Conservation (phyloP, 176 grass and related monocot genomes). For the Aegilops bicornis region DNA sequence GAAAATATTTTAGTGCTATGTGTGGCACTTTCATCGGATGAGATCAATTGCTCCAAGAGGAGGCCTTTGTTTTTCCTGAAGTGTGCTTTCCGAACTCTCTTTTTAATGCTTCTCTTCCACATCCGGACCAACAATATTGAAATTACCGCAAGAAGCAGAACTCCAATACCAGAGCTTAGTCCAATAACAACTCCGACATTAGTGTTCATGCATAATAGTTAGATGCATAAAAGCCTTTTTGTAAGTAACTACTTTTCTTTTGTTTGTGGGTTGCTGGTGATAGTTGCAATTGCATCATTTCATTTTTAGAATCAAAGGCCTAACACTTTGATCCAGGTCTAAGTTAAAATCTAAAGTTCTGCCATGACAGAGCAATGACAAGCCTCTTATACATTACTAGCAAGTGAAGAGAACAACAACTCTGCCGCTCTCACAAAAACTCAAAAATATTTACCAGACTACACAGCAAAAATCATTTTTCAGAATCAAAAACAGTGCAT, state of each 20-base stretch:
- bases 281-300: background rate
- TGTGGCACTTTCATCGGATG: background rate
- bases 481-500: background rate
- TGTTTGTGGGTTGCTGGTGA: background rate
- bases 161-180: background rate
- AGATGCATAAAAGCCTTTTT: background rate
- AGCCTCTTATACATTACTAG: background rate
- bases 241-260: background rate
- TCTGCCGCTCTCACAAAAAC: background rate
- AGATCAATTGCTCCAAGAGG: background rate
- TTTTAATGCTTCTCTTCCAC: background rate
- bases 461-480: background rate
- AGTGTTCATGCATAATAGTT: background rate
- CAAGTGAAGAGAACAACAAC: background rate
- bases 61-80: background rate
- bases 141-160: background rate
- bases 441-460: background rate
- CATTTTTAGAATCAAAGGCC: no score
- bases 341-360: background rate
- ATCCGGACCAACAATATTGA: background rate
- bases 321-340: background rate
- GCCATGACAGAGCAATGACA: background rate
- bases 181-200: background rate
- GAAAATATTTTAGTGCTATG: slow-evolving; percentile 34
- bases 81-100: background rate